Conservation (phyloP, 768 basidiomycete species). For the Lentinula guzmanii region DNA sequence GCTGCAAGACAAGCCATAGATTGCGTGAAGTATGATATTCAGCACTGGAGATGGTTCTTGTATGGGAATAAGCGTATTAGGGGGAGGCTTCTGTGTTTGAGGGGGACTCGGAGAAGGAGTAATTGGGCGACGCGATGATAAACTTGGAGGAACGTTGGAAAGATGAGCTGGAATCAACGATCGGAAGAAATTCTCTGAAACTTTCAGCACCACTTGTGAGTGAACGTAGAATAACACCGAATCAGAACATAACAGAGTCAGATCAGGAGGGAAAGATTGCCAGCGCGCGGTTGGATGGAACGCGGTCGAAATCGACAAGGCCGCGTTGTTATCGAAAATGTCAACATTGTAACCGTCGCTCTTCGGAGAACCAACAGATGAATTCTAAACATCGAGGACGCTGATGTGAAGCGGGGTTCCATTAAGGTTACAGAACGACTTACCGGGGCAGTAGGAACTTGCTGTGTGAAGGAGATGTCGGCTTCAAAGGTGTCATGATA, state of each 20-base stretch:
- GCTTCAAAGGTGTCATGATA: too few species aligned
- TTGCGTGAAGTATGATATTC: conserved; percentile 66
- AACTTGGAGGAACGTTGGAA: conserved; percentile 8
- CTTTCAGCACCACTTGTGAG: conserved; percentile 41
- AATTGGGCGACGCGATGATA: too few species aligned
- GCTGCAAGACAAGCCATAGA: conserved; percentile 68
- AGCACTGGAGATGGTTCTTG: conserved; percentile 55
- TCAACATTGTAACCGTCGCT: too few species aligned
- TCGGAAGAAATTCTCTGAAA: conserved; percentile 63
- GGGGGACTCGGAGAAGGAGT: conserved; percentile 11
- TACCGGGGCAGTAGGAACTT: too few species aligned
- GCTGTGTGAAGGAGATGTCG: too few species aligned
- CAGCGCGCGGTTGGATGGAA: conserved; percentile 62
- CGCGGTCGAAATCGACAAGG: conserved; percentile 71
- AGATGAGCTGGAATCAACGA: conserved; percentile 44
- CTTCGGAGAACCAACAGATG: too few species aligned
- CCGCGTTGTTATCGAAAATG: too few species aligned
- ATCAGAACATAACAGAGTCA: conserved; percentile 65
- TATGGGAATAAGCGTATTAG: conserved; percentile 50
- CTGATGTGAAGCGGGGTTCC: too few species aligned
- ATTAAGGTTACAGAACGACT: too few species aligned
- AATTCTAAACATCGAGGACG: too few species aligned
- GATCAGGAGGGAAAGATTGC: conserved; percentile 49
- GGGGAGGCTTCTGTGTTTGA: conserved; percentile 30
- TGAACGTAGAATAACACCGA: conserved; percentile 84